Conservation (phyloP, 176 grass and related monocot genomes). For the Lolium perenne region DNA sequence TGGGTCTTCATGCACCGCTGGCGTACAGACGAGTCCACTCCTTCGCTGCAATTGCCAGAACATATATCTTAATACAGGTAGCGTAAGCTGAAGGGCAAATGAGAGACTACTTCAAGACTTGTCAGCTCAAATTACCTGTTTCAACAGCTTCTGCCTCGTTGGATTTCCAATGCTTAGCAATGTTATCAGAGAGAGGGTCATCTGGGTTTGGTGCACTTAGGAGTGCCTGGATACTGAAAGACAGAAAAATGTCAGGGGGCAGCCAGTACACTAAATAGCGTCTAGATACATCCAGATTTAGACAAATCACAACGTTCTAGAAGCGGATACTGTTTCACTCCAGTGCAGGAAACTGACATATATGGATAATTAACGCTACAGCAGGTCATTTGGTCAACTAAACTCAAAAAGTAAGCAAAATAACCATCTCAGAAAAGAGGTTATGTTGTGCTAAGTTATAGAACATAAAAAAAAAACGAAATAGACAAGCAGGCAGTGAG, state of each 20-base stretch:
- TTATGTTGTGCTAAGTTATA: not conserved
- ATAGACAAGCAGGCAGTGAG: not conserved
- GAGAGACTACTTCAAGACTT: not conserved
- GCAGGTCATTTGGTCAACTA: slow-evolving; percentile 17
- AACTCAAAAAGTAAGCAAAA: slow-evolving; percentile 14
- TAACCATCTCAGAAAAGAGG: not conserved
- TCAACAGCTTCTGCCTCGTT: slow-evolving; percentile 97
- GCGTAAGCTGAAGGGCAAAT: slow-evolving; percentile 14
- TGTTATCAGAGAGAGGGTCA: slow-evolving; percentile 95
- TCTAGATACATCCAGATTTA: not conserved
- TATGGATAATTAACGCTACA: not conserved
- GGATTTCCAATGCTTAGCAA: slow-evolving; percentile 98
- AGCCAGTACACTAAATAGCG: not conserved
- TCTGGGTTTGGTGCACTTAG: slow-evolving; percentile 97
- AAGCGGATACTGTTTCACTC: not conserved
- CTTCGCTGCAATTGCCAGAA: slow-evolving; percentile 67
- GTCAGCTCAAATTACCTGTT: slow-evolving; percentile 61
- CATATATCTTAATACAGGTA: not conserved
- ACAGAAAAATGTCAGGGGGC: slow-evolving; percentile 30
- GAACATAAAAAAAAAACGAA: not conserved
- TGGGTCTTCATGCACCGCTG: slow-evolving; percentile 56
- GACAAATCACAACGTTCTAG: slow-evolving; percentile 18
- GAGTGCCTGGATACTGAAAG: slow-evolving; percentile 93
- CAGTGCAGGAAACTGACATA: not conserved
- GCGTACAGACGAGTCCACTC: slow-evolving; percentile 97